phyloP scores from a whole-genome alignment of 2,329 filamentous ascomycete species.

The Pseudocercospora fuligena region DNA sequence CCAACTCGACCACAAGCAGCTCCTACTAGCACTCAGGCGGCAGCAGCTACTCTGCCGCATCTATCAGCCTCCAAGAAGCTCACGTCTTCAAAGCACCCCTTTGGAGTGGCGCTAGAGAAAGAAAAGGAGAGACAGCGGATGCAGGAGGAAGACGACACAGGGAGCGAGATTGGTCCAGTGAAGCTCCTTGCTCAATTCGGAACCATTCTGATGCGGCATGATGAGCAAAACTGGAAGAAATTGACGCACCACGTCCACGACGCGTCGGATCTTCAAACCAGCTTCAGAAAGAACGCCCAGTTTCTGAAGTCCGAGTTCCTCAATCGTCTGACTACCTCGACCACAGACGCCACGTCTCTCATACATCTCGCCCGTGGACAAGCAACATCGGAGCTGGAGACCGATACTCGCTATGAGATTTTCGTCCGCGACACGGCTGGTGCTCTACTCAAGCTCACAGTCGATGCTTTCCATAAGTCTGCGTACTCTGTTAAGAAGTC shows the following conservation, averaged over 20 bases:
- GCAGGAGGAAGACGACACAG: slow-evolving; percentile 15
- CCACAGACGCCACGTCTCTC: slow-evolving; percentile 16
- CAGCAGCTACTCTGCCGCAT: background rate
- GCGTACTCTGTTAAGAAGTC: slow-evolving; percentile 18
- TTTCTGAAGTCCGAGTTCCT: slow-evolving; percentile 22
- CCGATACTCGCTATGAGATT: slow-evolving; percentile 17
- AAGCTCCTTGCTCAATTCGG: slow-evolving; percentile 26
- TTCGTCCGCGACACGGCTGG: slow-evolving; percentile 21
- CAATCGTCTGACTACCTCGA: slow-evolving; percentile 22
- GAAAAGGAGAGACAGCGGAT: slow-evolving; percentile 8
- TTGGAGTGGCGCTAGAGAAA: slow-evolving; percentile 14
- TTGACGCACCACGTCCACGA: slow-evolving; percentile 6
- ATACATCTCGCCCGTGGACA: slow-evolving; percentile 1
- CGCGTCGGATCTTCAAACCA: slow-evolving; percentile 18
- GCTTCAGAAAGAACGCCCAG: slow-evolving; percentile 11
- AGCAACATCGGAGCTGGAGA: background rate
- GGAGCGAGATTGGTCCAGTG: background rate
- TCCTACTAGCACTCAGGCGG: background rate
- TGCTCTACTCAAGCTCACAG: slow-evolving; percentile 15
- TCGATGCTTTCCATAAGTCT: slow-evolving; percentile 13
- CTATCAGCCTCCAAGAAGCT: slow-evolving; percentile 17
- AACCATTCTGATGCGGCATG: slow-evolving; percentile 18
- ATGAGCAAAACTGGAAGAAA: slow-evolving; percentile 12
- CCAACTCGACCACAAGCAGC: background rate
- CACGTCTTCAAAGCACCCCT: slow-evolving; percentile 18